Evolutionary conservation across 805 yeast species (phyloP).

Genomic region (Starmerella tilneyi): DNA sequence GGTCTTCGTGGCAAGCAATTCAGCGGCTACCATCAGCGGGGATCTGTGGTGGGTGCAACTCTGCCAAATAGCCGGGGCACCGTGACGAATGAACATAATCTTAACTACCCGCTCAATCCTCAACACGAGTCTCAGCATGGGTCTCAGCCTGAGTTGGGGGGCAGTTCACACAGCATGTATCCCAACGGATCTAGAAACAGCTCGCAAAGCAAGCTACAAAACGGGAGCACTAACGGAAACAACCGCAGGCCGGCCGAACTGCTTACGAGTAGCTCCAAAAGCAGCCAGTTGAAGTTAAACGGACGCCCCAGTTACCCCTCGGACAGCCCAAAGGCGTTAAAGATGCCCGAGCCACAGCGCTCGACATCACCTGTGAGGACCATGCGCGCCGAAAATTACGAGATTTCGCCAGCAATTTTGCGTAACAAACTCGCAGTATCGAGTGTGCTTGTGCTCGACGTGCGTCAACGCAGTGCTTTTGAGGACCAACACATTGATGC

Average conservation of each 20-base stretch:
- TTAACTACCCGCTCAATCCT: not conserved
- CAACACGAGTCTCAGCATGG: not conserved
- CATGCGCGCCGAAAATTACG: conserved; percentile 8
- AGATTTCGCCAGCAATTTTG: conserved; percentile 18
- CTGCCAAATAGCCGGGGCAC: too few relatives aligned
- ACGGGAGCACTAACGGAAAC: not conserved
- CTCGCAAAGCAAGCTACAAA: not conserved
- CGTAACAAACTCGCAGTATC: conserved; percentile 14
- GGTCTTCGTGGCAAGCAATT: too few relatives aligned
- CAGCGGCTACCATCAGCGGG: too few relatives aligned
- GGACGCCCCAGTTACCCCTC: not conserved
- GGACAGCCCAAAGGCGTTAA: not conserved
- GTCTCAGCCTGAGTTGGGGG: not conserved
- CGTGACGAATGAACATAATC: too few relatives aligned
- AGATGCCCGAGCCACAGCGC: conserved; percentile 10
- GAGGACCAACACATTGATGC: conserved; percentile 53
- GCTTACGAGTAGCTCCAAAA: too few relatives aligned
- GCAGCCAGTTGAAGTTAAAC: too few relatives aligned
- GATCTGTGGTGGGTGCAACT: too few relatives aligned
- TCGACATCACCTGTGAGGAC: not conserved
- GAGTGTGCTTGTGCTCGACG: conserved; percentile 55
- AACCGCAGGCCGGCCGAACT: not conserved
- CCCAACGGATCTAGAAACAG: not conserved
- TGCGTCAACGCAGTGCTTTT: conserved; percentile 52
- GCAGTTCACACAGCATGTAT: not conserved